Evolutionary conservation across 2,329 filamentous ascomycete species (phyloP), one percentile per base, ranked within the genome.

Genomic region (Penicillium sp.): DNA sequence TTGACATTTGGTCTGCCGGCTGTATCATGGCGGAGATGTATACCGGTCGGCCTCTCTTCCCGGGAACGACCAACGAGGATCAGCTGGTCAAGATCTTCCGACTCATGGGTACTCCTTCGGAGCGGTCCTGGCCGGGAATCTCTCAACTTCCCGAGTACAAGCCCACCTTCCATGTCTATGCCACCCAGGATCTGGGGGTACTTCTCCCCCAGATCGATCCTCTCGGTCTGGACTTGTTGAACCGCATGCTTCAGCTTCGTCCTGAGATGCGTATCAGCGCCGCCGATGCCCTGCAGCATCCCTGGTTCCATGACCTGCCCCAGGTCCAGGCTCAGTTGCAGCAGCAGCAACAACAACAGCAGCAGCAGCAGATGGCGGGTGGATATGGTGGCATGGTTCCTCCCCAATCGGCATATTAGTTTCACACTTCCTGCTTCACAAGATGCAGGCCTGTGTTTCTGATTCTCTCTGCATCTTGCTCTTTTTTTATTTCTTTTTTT

Each of bases 21-120:
- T 98, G 93, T 70, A 98, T 98, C 76, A 97, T 98, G 93, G 93
- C 93, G 8, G 93, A 98, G 73, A 96, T 98, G 90, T 97, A 94
- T 70, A 96, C 91, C 0, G 93, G 93, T 4, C 82, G 93, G 13
- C 93, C 93, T 0, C 79, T 98, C 5, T 98, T 98, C 74, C 93
- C 93, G 0, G 93, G 93, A 49, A 98, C 93, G 1, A 96, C 93
- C 34, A 98, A 98, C 68, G 93, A 98, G 70, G 93, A 98, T 66
- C 93, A 98, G 69, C 84, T 97, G 44, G 80, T 95, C 54, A 90
- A 94, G 67, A 98, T 98, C 69, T 98, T 98, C 79, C 83, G 93
- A 50, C 85, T 98, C 52, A 98, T 98, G 93, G 93, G 93, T 52
- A 98, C 93, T 0, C 93, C 93, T 0, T 95, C 88, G 0, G 93